phyloP scores from a whole-genome alignment of 805 yeast genomes.

The Candida coquimbonensis region DNA sequence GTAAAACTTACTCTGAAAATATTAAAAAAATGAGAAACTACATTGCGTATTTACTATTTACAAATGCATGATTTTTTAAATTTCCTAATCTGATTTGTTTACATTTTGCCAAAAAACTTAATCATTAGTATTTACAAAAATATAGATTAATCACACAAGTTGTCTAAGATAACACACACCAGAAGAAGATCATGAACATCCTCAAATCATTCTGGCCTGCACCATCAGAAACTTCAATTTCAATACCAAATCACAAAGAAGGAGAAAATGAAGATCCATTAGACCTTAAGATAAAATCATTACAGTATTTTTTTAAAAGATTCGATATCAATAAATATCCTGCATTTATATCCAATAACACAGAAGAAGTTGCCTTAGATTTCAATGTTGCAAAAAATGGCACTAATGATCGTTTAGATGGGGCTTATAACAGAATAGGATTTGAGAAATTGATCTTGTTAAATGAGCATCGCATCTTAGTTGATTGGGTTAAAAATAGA shows the following conservation, averaged over 20 bases:
- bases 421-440: slow-evolving; percentile 40
- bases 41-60: no score
- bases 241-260: slow-evolving; percentile 41
- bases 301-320: slow-evolving; percentile 51
- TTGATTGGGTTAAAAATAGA: slow-evolving; percentile 62
- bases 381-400: background rate
- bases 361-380: slow-evolving; percentile 19
- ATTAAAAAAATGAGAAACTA: no score
- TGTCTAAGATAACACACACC: no score
- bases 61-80: no score
- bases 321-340: slow-evolving; percentile 36
- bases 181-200: slow-evolving; percentile 16
- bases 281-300: slow-evolving; percentile 54
- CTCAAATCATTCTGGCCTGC: slow-evolving; percentile 29
- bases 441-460: slow-evolving; percentile 36
- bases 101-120: background rate
- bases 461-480: slow-evolving; percentile 59
- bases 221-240: slow-evolving; percentile 26
- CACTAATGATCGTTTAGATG: slow-evolving; percentile 39
- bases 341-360: slow-evolving; percentile 32
- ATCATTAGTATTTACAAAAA: no score
- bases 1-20: no score
- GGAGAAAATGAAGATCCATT: slow-evolving; percentile 49
- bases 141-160: no score
- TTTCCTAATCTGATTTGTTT: background rate